These are phyloP conservation scores for Candida manassasensis DNA, from an alignment of 805 yeast species.

Conservation along the genomic window DNA sequence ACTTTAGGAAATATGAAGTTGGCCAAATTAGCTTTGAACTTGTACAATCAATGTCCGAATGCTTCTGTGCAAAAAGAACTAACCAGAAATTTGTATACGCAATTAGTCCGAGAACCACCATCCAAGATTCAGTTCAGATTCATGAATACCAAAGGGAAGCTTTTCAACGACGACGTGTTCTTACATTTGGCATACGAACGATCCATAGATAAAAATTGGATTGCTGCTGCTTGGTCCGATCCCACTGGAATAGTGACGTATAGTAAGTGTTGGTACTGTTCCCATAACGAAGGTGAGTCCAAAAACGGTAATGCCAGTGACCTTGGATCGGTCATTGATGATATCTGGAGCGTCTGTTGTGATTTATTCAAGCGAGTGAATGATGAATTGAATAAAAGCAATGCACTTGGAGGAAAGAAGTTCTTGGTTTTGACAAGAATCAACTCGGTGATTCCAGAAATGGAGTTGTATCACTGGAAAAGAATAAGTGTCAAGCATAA, in stretches of 20 bases:
- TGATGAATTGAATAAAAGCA: slow-evolving; percentile 28
- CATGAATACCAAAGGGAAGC: slow-evolving; percentile 19
- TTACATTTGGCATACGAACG: slow-evolving; percentile 84
- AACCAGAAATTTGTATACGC: slow-evolving; percentile 20
- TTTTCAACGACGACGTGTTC: slow-evolving; percentile 60
- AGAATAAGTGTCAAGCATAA: slow-evolving; percentile 56
- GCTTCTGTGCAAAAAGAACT: slow-evolving; percentile 11
- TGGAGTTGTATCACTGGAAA: slow-evolving; percentile 77
- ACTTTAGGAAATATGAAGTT: slow-evolving; percentile 32
- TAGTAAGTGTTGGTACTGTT: slow-evolving; percentile 61
- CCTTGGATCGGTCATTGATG: slow-evolving; percentile 52
- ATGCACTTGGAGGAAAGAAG: slow-evolving; percentile 46
- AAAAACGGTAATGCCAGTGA: slow-evolving; percentile 13
- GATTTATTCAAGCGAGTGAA: slow-evolving; percentile 35
- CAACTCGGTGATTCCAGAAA: slow-evolving; percentile 74
- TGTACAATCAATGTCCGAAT: slow-evolving; percentile 56
- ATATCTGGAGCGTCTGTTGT: slow-evolving; percentile 59
- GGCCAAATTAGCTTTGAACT: slow-evolving; percentile 43
- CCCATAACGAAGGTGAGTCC: slow-evolving; percentile 12
- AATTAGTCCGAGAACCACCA: slow-evolving; percentile 36
- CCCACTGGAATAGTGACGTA: slow-evolving; percentile 64
- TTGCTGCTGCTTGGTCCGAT: slow-evolving; percentile 86
- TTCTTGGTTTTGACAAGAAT: slow-evolving; percentile 66
- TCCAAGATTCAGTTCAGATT: slow-evolving; percentile 32
- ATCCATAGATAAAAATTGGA: slow-evolving; percentile 78